Evolutionary conservation across 2,329 filamentous ascomycete genomes (phyloP).

Genomic region (Ceratocystis ficicola): DNA sequence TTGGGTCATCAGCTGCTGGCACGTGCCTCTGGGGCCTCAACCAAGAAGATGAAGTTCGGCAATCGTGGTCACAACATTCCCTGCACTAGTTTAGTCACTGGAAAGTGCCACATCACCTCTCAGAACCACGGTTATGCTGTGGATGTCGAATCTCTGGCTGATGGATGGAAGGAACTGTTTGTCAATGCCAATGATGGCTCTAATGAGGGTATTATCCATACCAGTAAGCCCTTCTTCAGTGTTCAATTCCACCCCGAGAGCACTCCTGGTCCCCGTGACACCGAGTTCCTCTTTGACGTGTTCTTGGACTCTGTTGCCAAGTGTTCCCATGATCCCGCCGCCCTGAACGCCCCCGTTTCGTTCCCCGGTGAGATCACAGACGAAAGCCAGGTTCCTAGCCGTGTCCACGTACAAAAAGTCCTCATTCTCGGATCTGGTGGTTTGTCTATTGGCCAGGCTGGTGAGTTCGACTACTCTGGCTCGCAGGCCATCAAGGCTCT

Average conservation of each 20-base stretch:
- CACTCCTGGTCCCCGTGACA: slow-evolving; percentile 87
- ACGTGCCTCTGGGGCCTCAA: slow-evolving; percentile 71
- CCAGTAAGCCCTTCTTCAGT: slow-evolving; percentile 81
- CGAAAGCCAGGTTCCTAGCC: slow-evolving; percentile 42
- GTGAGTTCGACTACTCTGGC: slow-evolving; percentile 97
- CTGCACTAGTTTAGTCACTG: slow-evolving; percentile 88
- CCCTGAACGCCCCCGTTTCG: slow-evolving; percentile 59
- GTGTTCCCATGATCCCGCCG: slow-evolving; percentile 52
- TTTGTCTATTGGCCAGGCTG: slow-evolving; percentile 92
- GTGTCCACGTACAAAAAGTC: slow-evolving; percentile 83
- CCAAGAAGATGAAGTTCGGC: slow-evolving; percentile 97
- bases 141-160: slow-evolving; percentile 60
- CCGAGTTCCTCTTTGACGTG: slow-evolving; percentile 92
- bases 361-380: slow-evolving; percentile 77
- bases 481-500: slow-evolving; percentile 97
- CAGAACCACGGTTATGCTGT: slow-evolving; percentile 98
- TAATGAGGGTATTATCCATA: slow-evolving; percentile 93
- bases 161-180: slow-evolving; percentile 85
- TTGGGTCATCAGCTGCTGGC: slow-evolving; percentile 88
- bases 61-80: slow-evolving; percentile 98
- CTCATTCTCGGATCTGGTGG: slow-evolving; percentile 89
- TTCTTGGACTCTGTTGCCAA: slow-evolving; percentile 77
- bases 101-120: slow-evolving; percentile 96
- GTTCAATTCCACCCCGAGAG: slow-evolving; percentile 99
- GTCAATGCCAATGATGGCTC: slow-evolving; percentile 97